phyloP scores from a whole-genome alignment of 2,329 filamentous ascomycete species.

The Trichoderma cornu-damae region DNA sequence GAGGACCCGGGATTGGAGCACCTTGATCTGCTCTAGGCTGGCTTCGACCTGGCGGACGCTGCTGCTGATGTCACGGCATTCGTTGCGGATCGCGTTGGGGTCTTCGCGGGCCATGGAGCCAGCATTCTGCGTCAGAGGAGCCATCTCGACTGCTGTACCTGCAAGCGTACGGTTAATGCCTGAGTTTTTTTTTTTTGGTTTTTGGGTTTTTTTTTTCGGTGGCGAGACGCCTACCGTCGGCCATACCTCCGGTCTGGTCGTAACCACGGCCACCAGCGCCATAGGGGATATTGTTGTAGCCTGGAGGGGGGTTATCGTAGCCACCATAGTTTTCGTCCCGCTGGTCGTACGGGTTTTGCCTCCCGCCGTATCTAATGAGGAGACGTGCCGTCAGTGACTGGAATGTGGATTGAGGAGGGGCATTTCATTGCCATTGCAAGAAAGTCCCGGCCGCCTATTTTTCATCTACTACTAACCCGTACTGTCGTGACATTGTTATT shows the following conservation, averaged over 20 bases:
- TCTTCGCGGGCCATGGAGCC: constrained; percentile 47
- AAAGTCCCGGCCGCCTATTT: background rate
- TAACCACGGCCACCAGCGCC: constrained; percentile 24
- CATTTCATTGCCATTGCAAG: too few relatives aligned
- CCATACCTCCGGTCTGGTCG: constrained; percentile 28
- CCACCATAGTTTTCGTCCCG: constrained; percentile 36
- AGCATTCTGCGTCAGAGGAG: constrained; percentile 53
- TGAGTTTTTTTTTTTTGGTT: too few relatives aligned
- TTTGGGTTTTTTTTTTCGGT: background rate
- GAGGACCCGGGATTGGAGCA: constrained; percentile 65
- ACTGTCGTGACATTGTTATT: constrained; percentile 39
- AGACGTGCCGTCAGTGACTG: constrained; percentile 30
- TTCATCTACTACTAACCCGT: constrained; percentile 46
- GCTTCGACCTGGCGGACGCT: constrained; percentile 69
- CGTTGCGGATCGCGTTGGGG: constrained; percentile 75
- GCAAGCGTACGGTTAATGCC: background rate
- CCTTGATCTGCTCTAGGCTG: constrained; percentile 66
- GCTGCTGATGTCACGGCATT: constrained; percentile 73
- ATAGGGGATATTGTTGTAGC: constrained; percentile 23
- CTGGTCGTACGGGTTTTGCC: constrained; percentile 56
- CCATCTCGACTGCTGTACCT: constrained; percentile 64
- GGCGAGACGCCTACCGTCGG: background rate
- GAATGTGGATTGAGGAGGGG: constrained; percentile 7
- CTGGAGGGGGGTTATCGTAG: constrained; percentile 19
- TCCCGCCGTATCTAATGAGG: constrained; percentile 48